These are phyloP conservation scores for Boehmeria nivea DNA, from an alignment of 306 rosid species.

Conservation along the genomic window DNA sequence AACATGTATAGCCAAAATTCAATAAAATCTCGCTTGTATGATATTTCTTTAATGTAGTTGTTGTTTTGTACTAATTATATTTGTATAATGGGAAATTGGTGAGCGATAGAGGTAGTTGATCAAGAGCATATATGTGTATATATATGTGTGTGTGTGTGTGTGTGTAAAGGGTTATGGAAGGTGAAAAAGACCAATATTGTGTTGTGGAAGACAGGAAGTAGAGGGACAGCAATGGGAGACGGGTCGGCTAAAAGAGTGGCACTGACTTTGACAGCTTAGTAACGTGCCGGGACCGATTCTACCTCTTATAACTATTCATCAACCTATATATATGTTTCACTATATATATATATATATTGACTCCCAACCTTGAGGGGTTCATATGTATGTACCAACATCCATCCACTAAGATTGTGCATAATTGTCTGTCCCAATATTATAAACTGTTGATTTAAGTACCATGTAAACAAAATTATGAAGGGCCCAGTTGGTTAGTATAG, in stretches of 20 bases:
- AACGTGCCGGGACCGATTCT: conserved; percentile 42
- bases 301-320: conserved; percentile 11
- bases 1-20: not conserved
- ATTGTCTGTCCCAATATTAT: not conserved
- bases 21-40: no score
- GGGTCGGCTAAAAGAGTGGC: conserved; percentile 81
- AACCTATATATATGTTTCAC: conserved; percentile 20
- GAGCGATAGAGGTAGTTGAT: no score
- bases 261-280: conserved; percentile 50
- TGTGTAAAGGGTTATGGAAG: conserved; percentile 9
- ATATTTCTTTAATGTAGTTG: no score
- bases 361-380: not conserved
- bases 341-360: not conserved
- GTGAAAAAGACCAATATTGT: conserved; percentile 32
- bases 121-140: not conserved
- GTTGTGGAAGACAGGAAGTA: conserved; percentile 38
- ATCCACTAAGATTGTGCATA: not conserved
- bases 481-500: no score
- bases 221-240: conserved; percentile 54
- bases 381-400: not conserved
- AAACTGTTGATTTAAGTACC: not conserved
- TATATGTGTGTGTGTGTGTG: not conserved
- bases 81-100: no score
- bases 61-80: no score
- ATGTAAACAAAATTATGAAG: not conserved